phyloP scores from a whole-genome alignment of 768 basidiomycete species.

The Boletus sensibilis region DNA sequence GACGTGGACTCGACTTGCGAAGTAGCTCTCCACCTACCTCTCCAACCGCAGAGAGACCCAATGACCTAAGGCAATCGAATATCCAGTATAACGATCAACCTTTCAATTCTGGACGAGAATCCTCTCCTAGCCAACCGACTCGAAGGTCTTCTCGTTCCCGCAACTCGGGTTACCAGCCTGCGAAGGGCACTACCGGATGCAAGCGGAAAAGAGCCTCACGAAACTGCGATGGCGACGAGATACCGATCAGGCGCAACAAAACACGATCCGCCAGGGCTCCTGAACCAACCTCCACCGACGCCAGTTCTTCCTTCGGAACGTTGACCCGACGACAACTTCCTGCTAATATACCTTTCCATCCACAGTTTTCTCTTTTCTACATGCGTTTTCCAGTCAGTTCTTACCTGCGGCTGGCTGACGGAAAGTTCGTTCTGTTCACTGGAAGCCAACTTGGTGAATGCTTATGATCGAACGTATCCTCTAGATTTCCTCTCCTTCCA shows the following conservation, averaged over 20 bases:
- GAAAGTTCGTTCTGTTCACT: constrained; percentile 36
- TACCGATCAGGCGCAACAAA: constrained; percentile 15
- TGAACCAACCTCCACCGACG: not conserved
- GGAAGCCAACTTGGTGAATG: not conserved
- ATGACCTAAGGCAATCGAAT: not conserved
- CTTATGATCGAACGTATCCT: not conserved
- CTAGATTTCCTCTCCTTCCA: constrained; percentile 20
- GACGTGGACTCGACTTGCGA: constrained; percentile 1
- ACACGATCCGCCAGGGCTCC: not conserved
- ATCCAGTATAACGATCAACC: not conserved
- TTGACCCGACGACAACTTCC: constrained; percentile 50
- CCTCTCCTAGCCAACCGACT: not conserved
- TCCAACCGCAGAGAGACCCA: constrained; percentile 2
- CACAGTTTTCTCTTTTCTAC: constrained; percentile 62
- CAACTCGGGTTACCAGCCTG: constrained; percentile 17
- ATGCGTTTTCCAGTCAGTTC: constrained; percentile 67
- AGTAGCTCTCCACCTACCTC: constrained; percentile 22
- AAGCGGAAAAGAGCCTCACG: constrained; percentile 21
- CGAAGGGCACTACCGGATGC: constrained; percentile 8
- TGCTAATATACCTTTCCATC: constrained; percentile 42
- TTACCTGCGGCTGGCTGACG: constrained; percentile 42
- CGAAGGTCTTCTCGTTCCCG: not conserved
- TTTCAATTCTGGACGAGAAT: not conserved
- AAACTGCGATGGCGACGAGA: constrained; percentile 10
- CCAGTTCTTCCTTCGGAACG: not conserved